phyloP scores from a whole-genome alignment of 1,284 basidiomycete species.

The Pholiota adiposa region DNA sequence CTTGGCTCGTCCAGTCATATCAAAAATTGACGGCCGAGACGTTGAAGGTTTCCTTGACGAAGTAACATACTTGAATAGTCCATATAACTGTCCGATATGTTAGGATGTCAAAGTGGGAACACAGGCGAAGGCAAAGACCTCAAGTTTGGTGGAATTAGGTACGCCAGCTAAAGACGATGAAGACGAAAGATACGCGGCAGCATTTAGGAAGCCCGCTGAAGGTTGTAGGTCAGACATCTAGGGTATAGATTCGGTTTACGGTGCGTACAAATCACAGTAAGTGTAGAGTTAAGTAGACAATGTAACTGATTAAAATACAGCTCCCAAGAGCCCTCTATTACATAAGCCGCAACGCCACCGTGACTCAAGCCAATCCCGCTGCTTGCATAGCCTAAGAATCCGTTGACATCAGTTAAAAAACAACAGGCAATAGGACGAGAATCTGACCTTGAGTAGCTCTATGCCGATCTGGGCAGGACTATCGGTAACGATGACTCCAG shows the following conservation, averaged over 20 bases:
- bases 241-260: slow-evolving; percentile 1
- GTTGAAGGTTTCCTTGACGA: slow-evolving; percentile 56
- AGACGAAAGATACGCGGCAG: slow-evolving; percentile 67
- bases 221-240: slow-evolving; percentile 25
- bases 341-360: slow-evolving; percentile 23
- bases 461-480: slow-evolving; percentile 94
- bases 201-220: slow-evolving; percentile 59
- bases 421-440: slow-evolving; percentile 1
- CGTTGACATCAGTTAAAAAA: neutral
- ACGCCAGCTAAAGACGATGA: slow-evolving; percentile 55
- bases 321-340: slow-evolving; percentile 18
- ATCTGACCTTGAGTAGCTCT: slow-evolving; percentile 80
- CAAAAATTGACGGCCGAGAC: slow-evolving; percentile 80
- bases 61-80: slow-evolving; percentile 81
- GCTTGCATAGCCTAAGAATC: slow-evolving; percentile 77
- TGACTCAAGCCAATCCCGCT: slow-evolving; percentile 79
- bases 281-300: slow-evolving; percentile 4
- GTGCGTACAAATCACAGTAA: neutral
- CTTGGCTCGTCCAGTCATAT: slow-evolving; percentile 81
- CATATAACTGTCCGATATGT: slow-evolving; percentile 72
- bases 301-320: slow-evolving; percentile 8
- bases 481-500: slow-evolving; percentile 93
- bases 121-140: slow-evolving; percentile 55
- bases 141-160: slow-evolving; percentile 67
- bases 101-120: slow-evolving; percentile 36